Base-by-base conservation (phyloP, 2,329 filamentous ascomycete genomes). In the Fusarium haematococcum region DNA sequence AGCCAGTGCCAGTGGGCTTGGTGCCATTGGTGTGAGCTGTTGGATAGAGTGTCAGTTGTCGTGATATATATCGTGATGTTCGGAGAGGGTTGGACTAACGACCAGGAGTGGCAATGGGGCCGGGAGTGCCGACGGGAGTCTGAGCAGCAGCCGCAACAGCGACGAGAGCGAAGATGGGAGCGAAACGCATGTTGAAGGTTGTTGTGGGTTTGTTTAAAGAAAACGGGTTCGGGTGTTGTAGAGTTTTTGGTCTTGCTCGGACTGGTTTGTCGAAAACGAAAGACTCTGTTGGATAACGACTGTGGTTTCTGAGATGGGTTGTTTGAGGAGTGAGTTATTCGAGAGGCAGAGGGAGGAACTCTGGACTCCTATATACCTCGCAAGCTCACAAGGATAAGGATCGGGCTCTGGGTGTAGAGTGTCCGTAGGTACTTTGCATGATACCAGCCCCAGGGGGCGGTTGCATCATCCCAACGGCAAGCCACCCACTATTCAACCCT, bases 131-230 rank as follows among this genome's bases (percentile, higher is more conserved):
- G 57, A 75, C 73, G 58, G 77, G 71, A 64, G 73, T 64, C 65
- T 67, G 70, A 59, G 70, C 62, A 69, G 74, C 78, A 66, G 73
- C 37, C 61, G 75, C 77, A 62, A 73, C 69, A 69, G 75, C 75
- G 64, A 73, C 77, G 67, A 79, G 73, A 68, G 75, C 75, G 73
- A 79, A 68, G 68, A 79, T 70, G 69, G 73, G 73, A 69, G 75
- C 64, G 61, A 76, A 78, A 68, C 70, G 77, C 77, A 79, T 79
- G 56, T 68, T 79, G 77, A 69, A 43, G 68, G 57, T 67, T 43
- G 50, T 59, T 32, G 45, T 68, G 62, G 50, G 58, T 66, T 73
- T 37, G 43, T 37, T 52, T 39, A 23, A 41, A 59, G 64, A 67
- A 32, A 74, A 32, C 33, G 23, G 27, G 48, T 69, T 66, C 35